Evolutionary conservation across 306 rosid species (phyloP).

Genomic region (Prinsepia uniflora): DNA sequence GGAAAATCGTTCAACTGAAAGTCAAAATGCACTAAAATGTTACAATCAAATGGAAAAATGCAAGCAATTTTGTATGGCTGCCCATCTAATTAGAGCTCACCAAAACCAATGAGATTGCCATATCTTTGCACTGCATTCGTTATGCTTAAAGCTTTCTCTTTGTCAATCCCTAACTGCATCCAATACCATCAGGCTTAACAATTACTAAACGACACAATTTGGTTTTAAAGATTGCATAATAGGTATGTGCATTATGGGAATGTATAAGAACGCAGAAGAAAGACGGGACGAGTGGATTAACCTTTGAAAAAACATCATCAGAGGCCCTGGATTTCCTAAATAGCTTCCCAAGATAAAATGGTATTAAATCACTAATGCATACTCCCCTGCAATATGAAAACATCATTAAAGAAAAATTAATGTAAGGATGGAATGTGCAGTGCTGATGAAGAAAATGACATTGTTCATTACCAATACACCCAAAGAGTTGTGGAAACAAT

Average conservation of each 20-base stretch:
- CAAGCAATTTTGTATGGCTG: constrained; percentile 6
- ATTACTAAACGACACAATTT: background rate
- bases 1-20: constrained; percentile 62
- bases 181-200: constrained; percentile 19
- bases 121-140: constrained; percentile 49
- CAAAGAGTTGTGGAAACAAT: constrained; percentile 49
- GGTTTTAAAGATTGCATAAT: background rate
- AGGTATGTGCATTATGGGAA: background rate
- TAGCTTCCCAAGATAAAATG: constrained; percentile 61
- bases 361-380: constrained; percentile 64
- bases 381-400: constrained; percentile 49
- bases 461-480: constrained; percentile 60
- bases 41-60: constrained; percentile 16
- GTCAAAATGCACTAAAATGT: constrained; percentile 24
- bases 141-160: constrained; percentile 50
- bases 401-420: too few relatives aligned
- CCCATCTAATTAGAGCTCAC: constrained; percentile 30
- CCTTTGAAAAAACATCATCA: constrained; percentile 50
- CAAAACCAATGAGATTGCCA: constrained; percentile 63
- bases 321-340: constrained; percentile 52
- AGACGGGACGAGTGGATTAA: constrained; percentile 30
- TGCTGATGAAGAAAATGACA: constrained; percentile 5
- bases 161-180: constrained; percentile 55
- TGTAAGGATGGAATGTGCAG: background rate
- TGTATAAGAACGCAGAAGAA: constrained; percentile 3